These are phyloP conservation scores for Russula sp. DNA, from an alignment of 768 basidiomycete species.

Conservation along the genomic window DNA sequence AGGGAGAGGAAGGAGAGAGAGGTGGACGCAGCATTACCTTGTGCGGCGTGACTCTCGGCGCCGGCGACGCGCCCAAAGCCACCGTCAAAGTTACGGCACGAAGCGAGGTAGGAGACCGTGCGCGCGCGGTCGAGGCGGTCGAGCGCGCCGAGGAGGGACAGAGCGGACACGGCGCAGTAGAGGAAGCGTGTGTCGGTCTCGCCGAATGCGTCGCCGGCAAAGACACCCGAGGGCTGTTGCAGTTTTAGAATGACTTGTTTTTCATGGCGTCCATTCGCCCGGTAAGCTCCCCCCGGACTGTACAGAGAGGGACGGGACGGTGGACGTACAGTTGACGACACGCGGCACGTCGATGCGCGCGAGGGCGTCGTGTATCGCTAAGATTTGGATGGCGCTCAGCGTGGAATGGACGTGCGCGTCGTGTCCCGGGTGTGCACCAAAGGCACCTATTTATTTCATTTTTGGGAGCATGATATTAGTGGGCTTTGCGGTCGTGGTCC, in stretches of 20 bases:
- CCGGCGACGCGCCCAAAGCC: constrained; percentile 82
- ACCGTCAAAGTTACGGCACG: constrained; percentile 91
- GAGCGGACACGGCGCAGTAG: constrained; percentile 77
- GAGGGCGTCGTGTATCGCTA: constrained; percentile 77
- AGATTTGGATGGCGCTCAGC: constrained; percentile 86
- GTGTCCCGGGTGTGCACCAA: constrained; percentile 88
- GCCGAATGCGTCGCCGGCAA: constrained; percentile 87
- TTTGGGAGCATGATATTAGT: constrained; percentile 26
- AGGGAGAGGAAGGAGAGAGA: background rate
- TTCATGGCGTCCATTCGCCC: too few relatives aligned
- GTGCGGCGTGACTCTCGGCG: constrained; percentile 88
- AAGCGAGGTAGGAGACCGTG: constrained; percentile 62
- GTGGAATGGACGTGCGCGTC: constrained; percentile 87
- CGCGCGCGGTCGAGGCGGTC: constrained; percentile 58
- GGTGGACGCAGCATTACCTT: constrained; percentile 50
- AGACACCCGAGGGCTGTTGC: constrained; percentile 80
- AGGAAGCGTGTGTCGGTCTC: constrained; percentile 89
- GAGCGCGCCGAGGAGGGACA: constrained; percentile 75
- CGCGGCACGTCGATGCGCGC: constrained; percentile 63
- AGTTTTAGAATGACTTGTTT: constrained; percentile 75
- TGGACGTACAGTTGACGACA: constrained; percentile 60
- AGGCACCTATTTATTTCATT: constrained; percentile 86
- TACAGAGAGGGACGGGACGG: background rate
- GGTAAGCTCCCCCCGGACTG: too few relatives aligned
- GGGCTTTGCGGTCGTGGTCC: background rate